A percentile compares a stretch with the other conserved stretches of the same genome.
Evolutionary conservation across 2,329 filamentous ascomycete species (phyloP).

Genomic region (Ceratocystis diversiconidia): DNA sequence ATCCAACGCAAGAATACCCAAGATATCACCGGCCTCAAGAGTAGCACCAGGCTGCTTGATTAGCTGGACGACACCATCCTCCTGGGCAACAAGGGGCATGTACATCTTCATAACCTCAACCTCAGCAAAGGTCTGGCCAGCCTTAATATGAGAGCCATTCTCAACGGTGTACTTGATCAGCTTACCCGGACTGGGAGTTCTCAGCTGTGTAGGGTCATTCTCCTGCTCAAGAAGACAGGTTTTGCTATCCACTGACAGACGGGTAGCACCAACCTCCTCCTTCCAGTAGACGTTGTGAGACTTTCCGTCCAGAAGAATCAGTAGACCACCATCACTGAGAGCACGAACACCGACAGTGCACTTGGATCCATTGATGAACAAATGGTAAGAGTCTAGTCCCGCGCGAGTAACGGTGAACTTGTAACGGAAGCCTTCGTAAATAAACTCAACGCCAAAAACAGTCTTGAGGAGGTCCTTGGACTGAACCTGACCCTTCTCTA

Average conservation of each 20-base stretch:
- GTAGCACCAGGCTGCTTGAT: conserved; percentile 99
- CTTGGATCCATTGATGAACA: conserved; percentile 98
- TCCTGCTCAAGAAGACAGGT: conserved; percentile 96
- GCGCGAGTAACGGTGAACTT: conserved; percentile 96
- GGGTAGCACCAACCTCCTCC: conserved; percentile 90
- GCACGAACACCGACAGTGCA: conserved; percentile 85
- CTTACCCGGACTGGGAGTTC: conserved; percentile 90
- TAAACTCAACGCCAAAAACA: conserved; percentile 94
- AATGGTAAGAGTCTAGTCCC: conserved; percentile 82
- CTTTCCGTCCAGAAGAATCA: conserved; percentile 79
- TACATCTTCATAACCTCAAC: conserved; percentile 99
- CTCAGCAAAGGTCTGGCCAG: conserved; percentile 87
- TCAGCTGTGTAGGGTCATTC: conserved; percentile 94
- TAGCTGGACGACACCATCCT: conserved; percentile 91
- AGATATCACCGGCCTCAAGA: conserved; percentile 91
- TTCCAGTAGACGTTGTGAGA: conserved; percentile 99
- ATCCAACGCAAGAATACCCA: conserved; percentile 91
- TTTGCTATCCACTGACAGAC: conserved; percentile 93
- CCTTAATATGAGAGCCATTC: conserved; percentile 82
- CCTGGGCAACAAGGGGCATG: conserved; percentile 90
- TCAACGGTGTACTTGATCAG: conserved; percentile 96
- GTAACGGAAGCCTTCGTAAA: conserved; percentile 91
- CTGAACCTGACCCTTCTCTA: conserved; percentile 95
- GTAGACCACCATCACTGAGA: conserved; percentile 81
- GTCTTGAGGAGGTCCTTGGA: conserved; percentile 96